Base-by-base conservation (phyloP, 257 asterid genomes). In the Solanum ossicruentum region DNA sequence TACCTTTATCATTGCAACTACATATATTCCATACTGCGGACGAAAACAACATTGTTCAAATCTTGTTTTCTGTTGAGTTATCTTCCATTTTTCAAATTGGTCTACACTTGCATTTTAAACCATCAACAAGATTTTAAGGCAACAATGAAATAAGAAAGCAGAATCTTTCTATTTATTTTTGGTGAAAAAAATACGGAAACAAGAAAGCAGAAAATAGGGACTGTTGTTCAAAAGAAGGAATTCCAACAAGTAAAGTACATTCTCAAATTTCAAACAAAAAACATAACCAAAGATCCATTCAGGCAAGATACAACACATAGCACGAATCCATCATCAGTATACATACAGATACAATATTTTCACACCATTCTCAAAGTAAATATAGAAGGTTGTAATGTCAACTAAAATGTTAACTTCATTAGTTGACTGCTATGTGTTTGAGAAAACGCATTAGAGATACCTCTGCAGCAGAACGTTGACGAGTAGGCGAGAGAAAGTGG, bases 401-500 rank as follows among this genome's bases (percentile, higher is more conserved):
- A 20, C 15, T 47, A 49, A 73, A 73, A 21, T 47, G 32, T 15
- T 49, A 51, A 15, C 26, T 15, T 77, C 0, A 16, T 6, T 52
- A 77, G 26, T 52, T 2, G 26, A 52, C 63, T 16, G 2, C 43
- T 49, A 77, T 26, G 16, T 77, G 23, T 78, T 78, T 78, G 65
- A 57, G 1, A 60, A 56, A 17, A 73, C 28, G 56, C 21, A 7
- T 9, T 71, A n/a, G 15, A 20, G 36, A 54, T 60, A 96, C 99
- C 98, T 93, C 65, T 67, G 93, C 75, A 94, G 97, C 73, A 96
- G 94, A 86, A 91, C 93, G 81, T 94, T 95, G 87, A 94, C 87
- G 80, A 96, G 96, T 89, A 93, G 92, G 86, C 99, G 97, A 54
- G 97, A 93, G 90, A 94, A 96, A 12, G 93, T 93, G 36, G 97